Percentiles rank a stretch among this genome's conserved stretches.
These are phyloP conservation scores for Saururus chinensis DNA, from an alignment of 164 flowering plant species.

Conservation along the genomic window DNA sequence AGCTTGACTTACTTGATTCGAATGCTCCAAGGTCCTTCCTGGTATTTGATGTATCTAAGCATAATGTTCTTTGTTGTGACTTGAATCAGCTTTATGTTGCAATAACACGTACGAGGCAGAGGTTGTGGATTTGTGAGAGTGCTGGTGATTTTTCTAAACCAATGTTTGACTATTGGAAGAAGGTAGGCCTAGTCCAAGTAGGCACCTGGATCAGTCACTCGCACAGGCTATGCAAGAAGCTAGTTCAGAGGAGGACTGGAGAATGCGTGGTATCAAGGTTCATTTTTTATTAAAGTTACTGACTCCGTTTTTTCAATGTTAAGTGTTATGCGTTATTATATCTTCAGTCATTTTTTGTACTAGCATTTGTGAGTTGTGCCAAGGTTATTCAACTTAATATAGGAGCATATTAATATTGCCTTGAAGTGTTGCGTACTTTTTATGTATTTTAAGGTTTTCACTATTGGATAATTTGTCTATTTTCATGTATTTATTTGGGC, in stretches of 20 bases:
- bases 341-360: no score
- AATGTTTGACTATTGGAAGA: conserved; percentile 74
- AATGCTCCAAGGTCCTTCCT: conserved; percentile 19
- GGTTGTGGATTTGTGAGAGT: conserved; percentile 77
- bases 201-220: conserved; percentile 43
- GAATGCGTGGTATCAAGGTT: conserved; percentile 53
- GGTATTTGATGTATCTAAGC: conserved; percentile 35
- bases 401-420: no score
- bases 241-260: conserved; percentile 71
- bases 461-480: no score
- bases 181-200: conserved; percentile 36
- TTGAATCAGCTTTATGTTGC: conserved; percentile 82
- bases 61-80: conserved; percentile 63
- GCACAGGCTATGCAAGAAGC: conserved; percentile 55
- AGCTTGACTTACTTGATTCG: conserved; percentile 29
- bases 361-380: no score
- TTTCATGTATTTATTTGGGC: no score
- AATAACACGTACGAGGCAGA: conserved; percentile 73
- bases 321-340: not conserved
- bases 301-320: not conserved
- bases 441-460: no score
- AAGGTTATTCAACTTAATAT: no score
- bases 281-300: not conserved
- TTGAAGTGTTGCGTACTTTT: no score
- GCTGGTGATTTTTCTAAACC: conserved; percentile 40